phyloP scores from a whole-genome alignment of 331 rosid genomes.

The Rosa hybrid region DNA sequence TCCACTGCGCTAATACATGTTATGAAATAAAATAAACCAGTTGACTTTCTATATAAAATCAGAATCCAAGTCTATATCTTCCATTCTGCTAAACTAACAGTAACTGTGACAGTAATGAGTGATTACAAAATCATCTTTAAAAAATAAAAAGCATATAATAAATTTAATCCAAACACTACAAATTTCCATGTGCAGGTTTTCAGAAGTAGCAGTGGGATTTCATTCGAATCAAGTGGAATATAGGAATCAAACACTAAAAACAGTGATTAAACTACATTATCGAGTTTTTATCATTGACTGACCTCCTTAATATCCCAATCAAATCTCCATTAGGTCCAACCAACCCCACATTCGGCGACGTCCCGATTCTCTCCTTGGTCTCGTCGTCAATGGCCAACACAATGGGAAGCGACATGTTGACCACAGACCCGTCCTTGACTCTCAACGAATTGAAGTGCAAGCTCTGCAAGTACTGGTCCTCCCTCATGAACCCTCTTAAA shows the following conservation, averaged over 20 bases:
- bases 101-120: background rate
- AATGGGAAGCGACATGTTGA: constrained; percentile 94
- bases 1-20: background rate
- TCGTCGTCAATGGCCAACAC: constrained; percentile 81
- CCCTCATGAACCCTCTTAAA: constrained; percentile 92
- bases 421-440: constrained; percentile 64
- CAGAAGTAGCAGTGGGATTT: background rate
- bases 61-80: background rate
- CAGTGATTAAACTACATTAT: background rate
- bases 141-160: background rate
- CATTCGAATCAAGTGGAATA: background rate
- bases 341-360: constrained; percentile 57
- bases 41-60: background rate
- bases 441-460: constrained; percentile 87
- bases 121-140: background rate
- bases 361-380: constrained; percentile 58
- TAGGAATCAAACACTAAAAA: constrained; percentile 6
- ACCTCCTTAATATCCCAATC: constrained; percentile 79
- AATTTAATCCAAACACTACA: background rate
- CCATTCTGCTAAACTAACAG: background rate
- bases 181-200: background rate
- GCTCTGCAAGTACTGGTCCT: constrained; percentile 79
- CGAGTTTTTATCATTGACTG: constrained; percentile 21
- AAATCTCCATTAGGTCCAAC: constrained; percentile 69
- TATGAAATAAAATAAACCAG: background rate